These are phyloP conservation scores for Limonium bicolor DNA, from an alignment of 148 eudicot species.

Conservation along the genomic window DNA sequence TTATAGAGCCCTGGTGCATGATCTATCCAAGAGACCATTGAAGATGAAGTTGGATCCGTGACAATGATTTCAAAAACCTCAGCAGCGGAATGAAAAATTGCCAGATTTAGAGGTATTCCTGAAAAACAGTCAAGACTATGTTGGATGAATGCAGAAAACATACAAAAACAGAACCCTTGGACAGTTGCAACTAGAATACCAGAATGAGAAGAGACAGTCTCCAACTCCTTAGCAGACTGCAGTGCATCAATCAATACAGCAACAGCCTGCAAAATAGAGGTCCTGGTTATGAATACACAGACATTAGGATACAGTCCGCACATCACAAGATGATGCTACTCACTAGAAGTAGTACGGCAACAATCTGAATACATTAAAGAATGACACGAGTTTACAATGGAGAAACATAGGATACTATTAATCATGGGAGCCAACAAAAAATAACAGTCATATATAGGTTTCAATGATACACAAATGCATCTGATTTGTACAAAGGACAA, in stretches of 20 bases:
- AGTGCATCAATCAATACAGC: constrained; percentile 61
- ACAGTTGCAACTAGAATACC: constrained; percentile 27
- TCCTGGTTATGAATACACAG: too few species aligned
- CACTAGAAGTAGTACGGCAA: too few species aligned
- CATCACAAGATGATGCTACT: too few species aligned
- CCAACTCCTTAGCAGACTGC: constrained; percentile 71
- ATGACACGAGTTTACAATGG: too few species aligned
- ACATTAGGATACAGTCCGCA: too few species aligned
- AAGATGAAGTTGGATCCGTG: constrained; percentile 65
- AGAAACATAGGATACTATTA: too few species aligned
- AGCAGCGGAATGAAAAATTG: constrained; percentile 89
- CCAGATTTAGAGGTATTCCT: constrained; percentile 87
- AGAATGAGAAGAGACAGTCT: constrained; percentile 34
- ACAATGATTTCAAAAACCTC: constrained; percentile 93
- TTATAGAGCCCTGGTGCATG: constrained; percentile 73
- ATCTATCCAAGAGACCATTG: constrained; percentile 80
- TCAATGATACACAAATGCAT: too few species aligned
- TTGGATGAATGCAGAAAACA: not conserved
- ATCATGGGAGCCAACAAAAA: too few species aligned
- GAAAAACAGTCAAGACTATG: constrained; percentile 9
- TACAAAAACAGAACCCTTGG: not conserved
- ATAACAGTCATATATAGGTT: too few species aligned
- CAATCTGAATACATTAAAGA: too few species aligned
- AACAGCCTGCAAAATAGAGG: constrained; percentile 46
- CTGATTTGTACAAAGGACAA: too few species aligned